Evolutionary conservation across 306 rosid genomes (phyloP), one percentile per base, ranked within the genome.

Genomic region (Inga oerstediana): DNA sequence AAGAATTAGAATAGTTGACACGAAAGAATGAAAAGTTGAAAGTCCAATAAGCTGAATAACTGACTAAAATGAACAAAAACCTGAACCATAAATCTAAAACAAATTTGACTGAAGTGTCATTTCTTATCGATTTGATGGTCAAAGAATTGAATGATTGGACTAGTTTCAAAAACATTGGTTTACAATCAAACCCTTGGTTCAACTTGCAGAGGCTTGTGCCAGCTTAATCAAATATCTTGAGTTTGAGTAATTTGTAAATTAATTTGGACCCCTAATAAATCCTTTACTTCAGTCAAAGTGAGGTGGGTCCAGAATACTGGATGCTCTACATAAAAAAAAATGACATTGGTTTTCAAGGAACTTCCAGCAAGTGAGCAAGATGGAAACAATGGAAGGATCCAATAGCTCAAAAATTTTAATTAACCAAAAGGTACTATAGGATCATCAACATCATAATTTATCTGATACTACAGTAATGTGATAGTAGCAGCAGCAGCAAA

Each of bases 391-490:
- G 75, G 75, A 43, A 39, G 75, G 54, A 54, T 22, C 9, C 10
- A 69, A 19, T 20, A 43, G 48, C 49, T 7, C 19, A 71, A 44
- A 9, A 70, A 0, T 16, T 12, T 4, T 6, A 71, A 71, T 7
- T 3, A 30, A 71, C 37, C 62, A 79, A 81, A 81, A 72, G 0
- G 58, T 76, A 76, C 76, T 61, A 67, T 13, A 35, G 41, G 41
- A 68, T 62, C 87, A 84, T 75, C 32, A 77, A n/a, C 51, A 72
- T 69, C 69, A 74, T 79, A 43, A 39, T 61, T 20, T 4, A 59
- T 78, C 54, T 87, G 75, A 59, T 66, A 78, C 75, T 82, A 81
- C 58, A 78, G 75, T 81, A 77, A 65, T 66, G 82, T 45, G 52
- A 19, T 12, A 46, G 78, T 83, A 72, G 20, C 65, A 20, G 20